Base-by-base conservation (phyloP, 2,329 filamentous ascomycete genomes). In the Gaeumannomyces sp. region DNA sequence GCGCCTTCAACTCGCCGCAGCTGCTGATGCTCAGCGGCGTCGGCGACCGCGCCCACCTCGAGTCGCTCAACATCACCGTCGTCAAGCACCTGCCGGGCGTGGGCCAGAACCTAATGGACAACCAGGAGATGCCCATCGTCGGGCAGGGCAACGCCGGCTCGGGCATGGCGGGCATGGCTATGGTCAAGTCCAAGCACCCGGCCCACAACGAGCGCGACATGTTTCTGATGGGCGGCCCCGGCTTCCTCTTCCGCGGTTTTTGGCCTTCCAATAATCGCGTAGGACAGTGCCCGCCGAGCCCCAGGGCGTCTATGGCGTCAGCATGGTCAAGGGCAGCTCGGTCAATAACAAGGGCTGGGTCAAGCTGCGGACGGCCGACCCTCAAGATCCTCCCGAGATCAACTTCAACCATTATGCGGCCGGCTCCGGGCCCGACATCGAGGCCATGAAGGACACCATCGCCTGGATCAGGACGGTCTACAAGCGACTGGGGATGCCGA, bases 341-440 rank as follows among this genome's bases (percentile, higher is more conserved):
- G 74, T 77, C 10, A 90, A 90, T 58, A 79, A 81, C 62, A 81
- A 81, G 11, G 89, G 89, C n/a, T 85, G 80, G 0, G 87, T 91
- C 19, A 83, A 76, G 2, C 79, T 91, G 2, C 79, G 77, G 25
- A 89, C 85, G 0, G 77, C 82, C 0, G 81, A 90, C 70, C 87
- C 88, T 0, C 81, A 81, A 1, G 88, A 89, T 63, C 81, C 82
- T n/a, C 88, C 89, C 0, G 74, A 82, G 45, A 88, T 89, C 71
- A 80, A 82, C 71, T 87, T 87, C 76, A 85, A 85, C 71, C 84
- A 81, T 70, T 87, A 79, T 77, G 77, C 75, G 16, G 72, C 79
- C 29, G 80, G 83, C 1, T 77, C 79, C 11, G 79, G 80, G 25
- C 76, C 81, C 71, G 76, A 81, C 60, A 71, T 80, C 1, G 70